These are phyloP conservation scores for Dactylellina leptospora DNA, from an alignment of 2,329 filamentous ascomycete genomes.

Conservation along the genomic window DNA sequence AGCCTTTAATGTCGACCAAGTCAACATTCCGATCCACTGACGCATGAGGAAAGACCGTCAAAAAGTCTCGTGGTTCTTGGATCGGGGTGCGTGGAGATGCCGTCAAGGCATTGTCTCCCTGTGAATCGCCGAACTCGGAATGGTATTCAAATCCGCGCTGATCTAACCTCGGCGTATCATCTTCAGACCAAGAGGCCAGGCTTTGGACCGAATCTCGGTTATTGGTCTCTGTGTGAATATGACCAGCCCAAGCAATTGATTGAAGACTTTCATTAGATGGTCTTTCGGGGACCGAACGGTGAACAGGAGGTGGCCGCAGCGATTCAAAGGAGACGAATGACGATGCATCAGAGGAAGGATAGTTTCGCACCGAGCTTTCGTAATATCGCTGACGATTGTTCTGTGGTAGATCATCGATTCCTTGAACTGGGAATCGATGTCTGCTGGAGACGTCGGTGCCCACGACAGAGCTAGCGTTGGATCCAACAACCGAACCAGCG, in stretches of 20 bases:
- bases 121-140: not conserved
- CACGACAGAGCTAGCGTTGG: conserved; percentile 5
- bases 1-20: not conserved
- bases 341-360: conserved; percentile 22
- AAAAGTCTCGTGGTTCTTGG: not conserved
- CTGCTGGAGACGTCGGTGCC: conserved; percentile 15
- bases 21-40: too few relatives aligned
- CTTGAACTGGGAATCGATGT: conserved; percentile 27
- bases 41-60: too few relatives aligned
- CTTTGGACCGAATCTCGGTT: conserved; percentile 26
- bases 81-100: conserved; percentile 18
- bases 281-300: conserved; percentile 7
- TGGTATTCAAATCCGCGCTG: conserved; percentile 24
- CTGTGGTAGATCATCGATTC: conserved; percentile 29
- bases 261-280: conserved; percentile 33
- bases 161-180: conserved; percentile 22
- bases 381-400: conserved; percentile 31
- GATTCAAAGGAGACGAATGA: conserved; percentile 3
- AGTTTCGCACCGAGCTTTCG: conserved; percentile 29
- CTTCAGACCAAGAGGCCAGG: conserved; percentile 46
- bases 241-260: conserved; percentile 46
- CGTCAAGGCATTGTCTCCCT: not conserved
- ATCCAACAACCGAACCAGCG: conserved; percentile 33
- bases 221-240: conserved; percentile 5
- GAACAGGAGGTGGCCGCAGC: not conserved